A percentile compares a stretch with the other conserved stretches of the same genome.
Conservation (phyloP, 176 grass and related monocot species). For the Musa itinerans region DNA sequence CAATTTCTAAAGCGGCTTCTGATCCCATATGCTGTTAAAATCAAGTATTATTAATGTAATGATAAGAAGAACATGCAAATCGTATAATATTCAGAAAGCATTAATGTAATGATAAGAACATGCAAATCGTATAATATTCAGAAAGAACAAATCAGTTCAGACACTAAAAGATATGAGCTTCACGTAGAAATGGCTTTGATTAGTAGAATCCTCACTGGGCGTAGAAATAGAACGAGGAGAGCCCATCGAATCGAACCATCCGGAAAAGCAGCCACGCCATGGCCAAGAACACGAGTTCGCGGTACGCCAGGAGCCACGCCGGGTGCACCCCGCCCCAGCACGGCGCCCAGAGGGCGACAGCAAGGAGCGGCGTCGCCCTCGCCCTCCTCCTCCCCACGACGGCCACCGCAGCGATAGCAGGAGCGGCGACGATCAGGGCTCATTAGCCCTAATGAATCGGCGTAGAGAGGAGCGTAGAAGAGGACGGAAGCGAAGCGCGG, state of each 20-base stretch:
- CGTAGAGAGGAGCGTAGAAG: not conserved
- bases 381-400: not conserved
- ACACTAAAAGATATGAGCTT: not conserved
- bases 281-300: constrained; percentile 6
- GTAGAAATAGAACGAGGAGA: constrained; percentile 28
- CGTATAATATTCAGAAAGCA: not conserved
- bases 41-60: not conserved
- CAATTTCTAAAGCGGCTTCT: no score
- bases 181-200: not conserved
- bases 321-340: constrained; percentile 18
- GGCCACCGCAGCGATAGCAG: constrained; percentile 3
- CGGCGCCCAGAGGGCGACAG: constrained; percentile 4
- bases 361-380: not conserved
- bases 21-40: no score
- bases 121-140: not conserved
- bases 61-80: not conserved
- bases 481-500: not conserved
- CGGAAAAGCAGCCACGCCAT: not conserved
- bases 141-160: not conserved
- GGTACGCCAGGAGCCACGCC: constrained; percentile 12
- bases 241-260: not conserved
- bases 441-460: not conserved
- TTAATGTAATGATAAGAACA: no score
- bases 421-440: constrained; percentile 18
- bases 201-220: constrained; percentile 18